Conservation (phyloP, 345 rosid species). For the Anastatica hierochuntica region DNA sequence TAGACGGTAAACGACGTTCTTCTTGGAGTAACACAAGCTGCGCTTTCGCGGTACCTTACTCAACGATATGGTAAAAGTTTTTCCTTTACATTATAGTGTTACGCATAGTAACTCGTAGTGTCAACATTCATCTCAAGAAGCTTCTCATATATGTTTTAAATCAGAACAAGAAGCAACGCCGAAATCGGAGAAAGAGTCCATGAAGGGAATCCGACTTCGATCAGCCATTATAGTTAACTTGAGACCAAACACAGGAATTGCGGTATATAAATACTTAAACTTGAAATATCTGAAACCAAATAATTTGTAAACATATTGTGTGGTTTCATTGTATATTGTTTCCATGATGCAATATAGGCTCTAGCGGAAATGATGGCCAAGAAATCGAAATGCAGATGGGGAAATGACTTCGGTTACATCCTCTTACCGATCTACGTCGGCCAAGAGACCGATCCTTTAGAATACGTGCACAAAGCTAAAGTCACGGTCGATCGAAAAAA, state of each 20-base stretch:
- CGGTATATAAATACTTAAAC: conserved; percentile 22
- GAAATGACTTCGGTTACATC: conserved; percentile 45
- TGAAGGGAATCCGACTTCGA: conserved; percentile 34
- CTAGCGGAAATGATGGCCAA: conserved; percentile 54
- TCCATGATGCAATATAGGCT: conserved; percentile 23
- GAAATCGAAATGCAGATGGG: conserved; percentile 40
- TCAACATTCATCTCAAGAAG: neutral
- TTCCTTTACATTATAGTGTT: neutral
- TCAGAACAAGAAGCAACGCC: conserved; percentile 23
- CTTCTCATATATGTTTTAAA: conserved; percentile 6
- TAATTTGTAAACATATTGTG: neutral
- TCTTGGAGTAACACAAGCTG: conserved; percentile 62
- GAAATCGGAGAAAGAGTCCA: conserved; percentile 14
- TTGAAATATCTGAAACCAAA: neutral
- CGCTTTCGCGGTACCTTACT: conserved; percentile 47
- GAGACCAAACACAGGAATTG: conserved; percentile 49
- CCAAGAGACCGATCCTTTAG: conserved; percentile 38
- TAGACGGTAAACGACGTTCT: conserved; percentile 77
- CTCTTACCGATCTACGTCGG: conserved; percentile 38
- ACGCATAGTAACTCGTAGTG: neutral
- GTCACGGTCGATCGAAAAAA: conserved; percentile 44
- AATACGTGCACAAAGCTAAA: conserved; percentile 41
- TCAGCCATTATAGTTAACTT: conserved; percentile 44
- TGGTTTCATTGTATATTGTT: neutral
- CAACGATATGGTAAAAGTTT: conserved; percentile 40